Base-by-base conservation (phyloP, 2,329 filamentous ascomycete genomes). In the Stachybotrys chlorohalonatus region DNA sequence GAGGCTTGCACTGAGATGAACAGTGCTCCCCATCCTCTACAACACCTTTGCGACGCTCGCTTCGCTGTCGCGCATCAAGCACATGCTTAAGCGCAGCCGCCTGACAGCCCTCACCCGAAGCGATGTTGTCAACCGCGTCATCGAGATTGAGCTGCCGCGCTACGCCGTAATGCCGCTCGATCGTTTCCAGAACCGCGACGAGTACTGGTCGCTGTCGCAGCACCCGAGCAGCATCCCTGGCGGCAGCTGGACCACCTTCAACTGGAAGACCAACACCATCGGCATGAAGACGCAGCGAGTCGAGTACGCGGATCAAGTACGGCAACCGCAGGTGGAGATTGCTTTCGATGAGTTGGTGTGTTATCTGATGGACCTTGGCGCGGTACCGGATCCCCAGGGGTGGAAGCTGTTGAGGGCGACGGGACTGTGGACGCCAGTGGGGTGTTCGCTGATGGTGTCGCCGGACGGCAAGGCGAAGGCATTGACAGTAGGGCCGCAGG, bases 101-200 rank as follows among this genome's bases (percentile, higher is more conserved):
- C 69, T 84, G 7, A 78, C 77, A 2, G 83, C 81, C 0, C 73
- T 85, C 49, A 85, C 82, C 11, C 77, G 84, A 49, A 81, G 80
- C 63, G 82, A 84, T 56, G 76, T 86, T 2, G 80, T 87, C 58
- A 85, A 85, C 55, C 80, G 82, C 46, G 76, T 86, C 53, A 84
- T 87, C 45, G 83, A 87, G 63, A 80, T 86, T 42, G 83, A 87
- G 61, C 72, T 86, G 45, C 83, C 83, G 5, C 77, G 83, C 1
- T 85, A 83, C 61, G 83, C 81, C 5, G 82, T 86, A 51, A 81
- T 79, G 54, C 84, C 83, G 0, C 73, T 80, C 61, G 79, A 85
- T 58, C 74, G 83, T 30, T 77, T 78, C 56, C 68, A 71, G 57
- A 68, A 80, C 52, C 73, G 78, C 11, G 67, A 73, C 0, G 74